Evolutionary conservation across 139 green algal species (phyloP).

Genomic region (Chlamydomonas sphaeroides): DNA sequence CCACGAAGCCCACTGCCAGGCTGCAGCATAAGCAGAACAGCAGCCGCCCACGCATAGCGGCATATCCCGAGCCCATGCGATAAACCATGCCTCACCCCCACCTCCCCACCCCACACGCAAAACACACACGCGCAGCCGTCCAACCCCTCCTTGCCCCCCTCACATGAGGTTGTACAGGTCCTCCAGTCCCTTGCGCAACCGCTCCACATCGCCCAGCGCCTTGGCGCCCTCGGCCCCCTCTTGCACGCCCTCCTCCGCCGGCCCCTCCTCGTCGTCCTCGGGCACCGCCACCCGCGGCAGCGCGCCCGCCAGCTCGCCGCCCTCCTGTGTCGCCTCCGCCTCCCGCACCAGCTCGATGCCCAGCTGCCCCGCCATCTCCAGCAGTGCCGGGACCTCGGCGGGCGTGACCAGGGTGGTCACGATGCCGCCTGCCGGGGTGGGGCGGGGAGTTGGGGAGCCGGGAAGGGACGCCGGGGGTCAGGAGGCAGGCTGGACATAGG

Average conservation of each 20-base stretch:
- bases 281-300: background rate
- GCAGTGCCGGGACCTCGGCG: slow-evolving; percentile 59
- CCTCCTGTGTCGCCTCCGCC: slow-evolving; percentile 34
- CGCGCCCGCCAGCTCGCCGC: slow-evolving; percentile 18
- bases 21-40: too few species aligned
- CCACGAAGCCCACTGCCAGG: too few species aligned
- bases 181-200: background rate
- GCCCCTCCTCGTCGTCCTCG: background rate
- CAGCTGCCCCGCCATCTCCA: slow-evolving; percentile 60
- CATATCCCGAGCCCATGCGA: too few species aligned
- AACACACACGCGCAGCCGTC: too few species aligned
- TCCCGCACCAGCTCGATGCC: slow-evolving; percentile 49
- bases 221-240: background rate
- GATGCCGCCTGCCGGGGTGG: slow-evolving; percentile 66
- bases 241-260: slow-evolving; percentile 2
- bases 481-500: too few species aligned
- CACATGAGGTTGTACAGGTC: slow-evolving; percentile 16
- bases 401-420: slow-evolving; percentile 72
- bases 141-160: too few species aligned
- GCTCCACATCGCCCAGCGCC: background rate
- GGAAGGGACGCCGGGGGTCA: too few species aligned
- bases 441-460: too few species aligned
- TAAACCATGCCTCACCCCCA: too few species aligned
- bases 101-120: too few species aligned
- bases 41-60: too few species aligned